Evolutionary conservation across 192 early-diverging fungal genomes (phyloP).

Genomic region (Funneliformis geosporum): DNA sequence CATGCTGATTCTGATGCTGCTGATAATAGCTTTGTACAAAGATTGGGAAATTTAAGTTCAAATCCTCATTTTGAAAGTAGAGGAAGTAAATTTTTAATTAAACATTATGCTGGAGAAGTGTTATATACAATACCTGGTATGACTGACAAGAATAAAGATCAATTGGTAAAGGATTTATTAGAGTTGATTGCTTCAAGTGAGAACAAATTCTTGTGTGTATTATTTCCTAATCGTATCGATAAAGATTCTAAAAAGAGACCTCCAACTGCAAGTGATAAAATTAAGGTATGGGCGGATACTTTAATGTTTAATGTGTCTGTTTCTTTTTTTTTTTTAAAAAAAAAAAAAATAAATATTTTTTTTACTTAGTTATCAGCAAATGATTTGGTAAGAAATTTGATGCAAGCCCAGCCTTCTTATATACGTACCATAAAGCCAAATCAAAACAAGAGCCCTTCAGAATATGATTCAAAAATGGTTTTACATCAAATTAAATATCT

Average conservation of each 20-base stretch:
- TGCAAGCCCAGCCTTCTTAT: slow-evolving; percentile 94
- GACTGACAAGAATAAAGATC: slow-evolving; percentile 98
- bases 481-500: slow-evolving; percentile 98
- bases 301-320: background rate
- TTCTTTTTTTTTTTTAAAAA: background rate
- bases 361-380: slow-evolving; percentile 54
- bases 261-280: slow-evolving; percentile 95
- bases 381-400: slow-evolving; percentile 90
- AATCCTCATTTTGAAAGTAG: slow-evolving; percentile 77
- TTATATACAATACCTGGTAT: slow-evolving; percentile 89
- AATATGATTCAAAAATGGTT: slow-evolving; percentile 90
- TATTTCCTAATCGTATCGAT: slow-evolving; percentile 94
- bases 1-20: slow-evolving; percentile 87
- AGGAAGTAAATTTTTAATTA: slow-evolving; percentile 75
- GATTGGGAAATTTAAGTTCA: slow-evolving; percentile 62
- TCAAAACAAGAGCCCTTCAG: slow-evolving; percentile 86
- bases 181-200: slow-evolving; percentile 77
- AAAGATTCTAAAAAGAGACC: slow-evolving; percentile 92
- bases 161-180: slow-evolving; percentile 90
- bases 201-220: slow-evolving; percentile 72
- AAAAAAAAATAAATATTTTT: background rate
- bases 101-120: slow-evolving; percentile 98
- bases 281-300: slow-evolving; percentile 58
- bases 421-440: slow-evolving; percentile 99
- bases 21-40: slow-evolving; percentile 72